These are phyloP conservation scores for Daldinia loculata DNA, from an alignment of 495 filamentous ascomycete genomes.

Conservation along the genomic window DNA sequence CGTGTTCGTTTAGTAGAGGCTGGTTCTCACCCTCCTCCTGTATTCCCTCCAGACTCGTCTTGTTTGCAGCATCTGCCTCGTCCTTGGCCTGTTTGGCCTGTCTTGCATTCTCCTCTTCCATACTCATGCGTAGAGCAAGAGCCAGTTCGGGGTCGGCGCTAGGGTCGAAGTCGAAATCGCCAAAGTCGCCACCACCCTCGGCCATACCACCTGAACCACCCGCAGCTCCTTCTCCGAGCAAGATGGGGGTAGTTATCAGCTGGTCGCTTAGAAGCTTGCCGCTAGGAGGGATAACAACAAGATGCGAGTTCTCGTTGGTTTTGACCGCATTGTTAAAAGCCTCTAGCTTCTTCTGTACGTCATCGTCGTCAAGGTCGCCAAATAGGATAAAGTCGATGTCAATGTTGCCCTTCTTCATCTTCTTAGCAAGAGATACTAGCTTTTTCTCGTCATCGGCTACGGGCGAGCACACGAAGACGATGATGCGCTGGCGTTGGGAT, in stretches of 20 bases:
- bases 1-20: constrained; percentile 70
- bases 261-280: constrained; percentile 90
- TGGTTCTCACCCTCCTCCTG: constrained; percentile 79
- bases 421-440: constrained; percentile 88
- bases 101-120: constrained; percentile 96
- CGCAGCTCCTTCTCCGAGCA: constrained; percentile 75
- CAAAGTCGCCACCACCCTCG: constrained; percentile 65
- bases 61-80: constrained; percentile 70
- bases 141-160: constrained; percentile 91
- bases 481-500: constrained; percentile 90
- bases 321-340: constrained; percentile 93
- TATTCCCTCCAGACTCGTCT: constrained; percentile 80
- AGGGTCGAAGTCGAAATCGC: constrained; percentile 77
- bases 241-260: constrained; percentile 88
- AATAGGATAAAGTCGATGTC: constrained; percentile 94
- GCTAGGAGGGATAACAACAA: constrained; percentile 90
- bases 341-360: constrained; percentile 83
- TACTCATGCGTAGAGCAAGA: constrained; percentile 94
- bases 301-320: constrained; percentile 84
- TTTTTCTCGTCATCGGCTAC: constrained; percentile 88
- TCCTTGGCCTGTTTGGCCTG: constrained; percentile 85
- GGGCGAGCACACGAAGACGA: constrained; percentile 93
- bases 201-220: constrained; percentile 53
- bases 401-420: constrained; percentile 97
- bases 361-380: constrained; percentile 89